These are phyloP conservation scores for Penicillium sp. DNA, from an alignment of 2,329 filamentous ascomycete species.

Conservation along the genomic window DNA sequence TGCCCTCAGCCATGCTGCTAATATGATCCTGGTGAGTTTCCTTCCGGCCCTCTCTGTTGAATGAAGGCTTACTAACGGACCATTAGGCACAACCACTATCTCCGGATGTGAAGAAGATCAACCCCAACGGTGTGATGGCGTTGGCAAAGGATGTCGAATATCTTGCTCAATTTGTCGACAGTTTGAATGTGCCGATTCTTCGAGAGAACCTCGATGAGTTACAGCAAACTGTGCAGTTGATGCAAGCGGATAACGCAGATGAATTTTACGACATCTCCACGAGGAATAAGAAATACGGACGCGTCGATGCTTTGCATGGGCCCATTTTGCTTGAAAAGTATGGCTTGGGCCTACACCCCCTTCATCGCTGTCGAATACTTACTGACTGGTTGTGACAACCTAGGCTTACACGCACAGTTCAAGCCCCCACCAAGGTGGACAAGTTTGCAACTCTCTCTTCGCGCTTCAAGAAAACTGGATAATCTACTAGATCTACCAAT, in stretches of 20 bases:
- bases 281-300: slow-evolving; percentile 87
- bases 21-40: slow-evolving; percentile 67
- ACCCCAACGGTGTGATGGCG: slow-evolving; percentile 75
- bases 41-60: slow-evolving; percentile 5
- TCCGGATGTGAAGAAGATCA: slow-evolving; percentile 76
- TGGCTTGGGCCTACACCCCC: slow-evolving; percentile 20
- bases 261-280: slow-evolving; percentile 93
- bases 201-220: slow-evolving; percentile 87
- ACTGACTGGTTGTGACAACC: slow-evolving; percentile 15
- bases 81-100: slow-evolving; percentile 70
- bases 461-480: slow-evolving; percentile 59
- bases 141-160: slow-evolving; percentile 80
- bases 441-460: slow-evolving; percentile 71
- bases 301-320: slow-evolving; percentile 87
- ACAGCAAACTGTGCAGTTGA: slow-evolving; percentile 83
- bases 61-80: slow-evolving; percentile 12
- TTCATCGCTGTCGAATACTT: not conserved
- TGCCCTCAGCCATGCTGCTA: slow-evolving; percentile 83
- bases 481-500: slow-evolving; percentile 28
- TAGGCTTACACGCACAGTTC: slow-evolving; percentile 63
- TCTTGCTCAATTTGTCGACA: slow-evolving; percentile 79
- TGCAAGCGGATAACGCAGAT: slow-evolving; percentile 84
- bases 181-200: slow-evolving; percentile 81
- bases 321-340: slow-evolving; percentile 90
- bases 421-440: slow-evolving; percentile 57